Percentiles rank a stretch among this genome's conserved stretches.
Evolutionary conservation across 768 basidiomycete species (phyloP).

Genomic region (Tricholoma sp.): DNA sequence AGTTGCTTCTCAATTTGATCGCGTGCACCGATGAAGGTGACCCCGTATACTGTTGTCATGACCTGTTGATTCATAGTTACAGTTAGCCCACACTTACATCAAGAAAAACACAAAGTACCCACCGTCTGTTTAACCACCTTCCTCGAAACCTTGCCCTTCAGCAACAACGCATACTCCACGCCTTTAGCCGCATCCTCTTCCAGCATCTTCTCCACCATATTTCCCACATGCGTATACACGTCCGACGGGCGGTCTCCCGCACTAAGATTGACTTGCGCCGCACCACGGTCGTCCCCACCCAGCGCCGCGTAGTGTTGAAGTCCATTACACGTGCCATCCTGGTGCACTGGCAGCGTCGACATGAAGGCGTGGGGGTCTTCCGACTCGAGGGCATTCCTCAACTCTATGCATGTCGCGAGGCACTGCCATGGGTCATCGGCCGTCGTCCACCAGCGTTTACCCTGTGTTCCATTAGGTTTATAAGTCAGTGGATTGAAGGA

Average conservation of each 20-base stretch:
- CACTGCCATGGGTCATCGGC: constrained; percentile 99
- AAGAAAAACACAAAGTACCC: constrained; percentile 16
- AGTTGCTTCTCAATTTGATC: constrained; percentile 93
- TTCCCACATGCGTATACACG: constrained; percentile 89
- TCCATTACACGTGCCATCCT: constrained; percentile 98
- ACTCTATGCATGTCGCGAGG: constrained; percentile 87
- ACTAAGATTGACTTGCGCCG: constrained; percentile 86
- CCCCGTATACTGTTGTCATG: constrained; percentile 99
- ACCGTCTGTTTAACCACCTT: constrained; percentile 99
- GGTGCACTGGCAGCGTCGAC: constrained; percentile 86
- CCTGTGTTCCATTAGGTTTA: constrained; percentile 35
- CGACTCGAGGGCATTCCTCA: constrained; percentile 74
- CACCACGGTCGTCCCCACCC: constrained; percentile 87
- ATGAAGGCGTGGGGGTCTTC: constrained; percentile 55
- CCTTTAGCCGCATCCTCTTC: constrained; percentile 50
- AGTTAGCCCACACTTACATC: not conserved
- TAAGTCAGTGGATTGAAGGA: not conserved
- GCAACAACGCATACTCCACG: constrained; percentile 48
- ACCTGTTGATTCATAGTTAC: constrained; percentile 41
- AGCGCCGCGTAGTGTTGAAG: constrained; percentile 98
- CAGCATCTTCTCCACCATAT: constrained; percentile 74
- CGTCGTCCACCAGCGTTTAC: constrained; percentile 79
- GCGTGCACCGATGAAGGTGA: constrained; percentile 91
- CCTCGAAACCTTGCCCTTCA: constrained; percentile 75
- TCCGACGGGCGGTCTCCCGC: constrained; percentile 86